Percentiles rank a stretch among this genome's conserved stretches.
phyloP scores from a whole-genome alignment of 495 filamentous ascomycete genomes.

The Polyplosphaeria fusca region DNA sequence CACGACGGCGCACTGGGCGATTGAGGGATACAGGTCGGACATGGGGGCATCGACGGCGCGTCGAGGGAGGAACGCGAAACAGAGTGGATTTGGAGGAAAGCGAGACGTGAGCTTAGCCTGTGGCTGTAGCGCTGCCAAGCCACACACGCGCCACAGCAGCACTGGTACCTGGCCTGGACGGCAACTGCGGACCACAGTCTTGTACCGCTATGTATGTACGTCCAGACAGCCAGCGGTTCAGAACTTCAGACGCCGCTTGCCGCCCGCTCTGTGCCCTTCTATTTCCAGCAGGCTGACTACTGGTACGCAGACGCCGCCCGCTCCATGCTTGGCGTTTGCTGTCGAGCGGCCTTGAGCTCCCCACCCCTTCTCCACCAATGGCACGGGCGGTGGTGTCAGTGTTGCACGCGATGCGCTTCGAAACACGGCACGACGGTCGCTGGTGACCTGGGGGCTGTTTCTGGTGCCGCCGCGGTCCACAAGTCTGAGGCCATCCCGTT shows the following conservation, averaged over 20 bases:
- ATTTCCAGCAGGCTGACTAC: too few species aligned
- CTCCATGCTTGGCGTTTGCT: background rate
- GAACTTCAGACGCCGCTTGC: too few species aligned
- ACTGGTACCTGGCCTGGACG: too few species aligned
- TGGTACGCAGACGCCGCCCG: background rate
- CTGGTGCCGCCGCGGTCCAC: background rate
- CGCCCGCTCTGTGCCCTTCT: too few species aligned
- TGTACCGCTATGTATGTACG: too few species aligned
- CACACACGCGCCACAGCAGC: too few species aligned
- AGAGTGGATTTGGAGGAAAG: background rate
- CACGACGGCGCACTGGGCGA: slow-evolving; percentile 81
- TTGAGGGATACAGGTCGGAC: slow-evolving; percentile 77
- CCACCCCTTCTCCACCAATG: background rate
- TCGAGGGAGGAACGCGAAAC: slow-evolving; percentile 20
- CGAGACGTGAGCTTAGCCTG: too few species aligned
- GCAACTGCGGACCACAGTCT: too few species aligned
- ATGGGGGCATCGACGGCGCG: slow-evolving; percentile 47
- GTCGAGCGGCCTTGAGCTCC: background rate
- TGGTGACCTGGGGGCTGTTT: background rate
- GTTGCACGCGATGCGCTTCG: slow-evolving; percentile 1
- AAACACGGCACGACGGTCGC: background rate
- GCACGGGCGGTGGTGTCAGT: background rate
- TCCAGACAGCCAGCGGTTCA: too few species aligned
- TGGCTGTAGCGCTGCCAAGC: too few species aligned
- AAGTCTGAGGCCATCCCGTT: background rate